A percentile compares a stretch with the other conserved stretches of the same genome.
Evolutionary conservation across 1,139 yeast species (phyloP).

Genomic region (Fermentozyma sake): DNA sequence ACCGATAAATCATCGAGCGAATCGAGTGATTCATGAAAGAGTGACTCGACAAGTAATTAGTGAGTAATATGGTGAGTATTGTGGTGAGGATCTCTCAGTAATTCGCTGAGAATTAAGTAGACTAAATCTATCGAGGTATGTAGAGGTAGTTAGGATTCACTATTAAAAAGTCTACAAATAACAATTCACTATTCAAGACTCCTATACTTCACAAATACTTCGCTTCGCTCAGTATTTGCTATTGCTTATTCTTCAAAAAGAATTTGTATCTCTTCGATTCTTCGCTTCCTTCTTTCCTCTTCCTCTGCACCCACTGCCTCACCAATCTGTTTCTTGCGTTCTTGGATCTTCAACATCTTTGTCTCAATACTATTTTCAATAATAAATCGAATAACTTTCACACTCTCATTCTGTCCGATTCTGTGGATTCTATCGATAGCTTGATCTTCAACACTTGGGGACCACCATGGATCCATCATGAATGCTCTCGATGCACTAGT

Average conservation of each 20-base stretch:
- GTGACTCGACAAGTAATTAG: too few relatives aligned
- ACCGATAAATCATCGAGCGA: neutral
- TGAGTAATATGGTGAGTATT: too few relatives aligned
- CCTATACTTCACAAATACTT: too few relatives aligned
- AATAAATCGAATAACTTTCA: constrained; percentile 75
- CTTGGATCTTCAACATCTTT: constrained; percentile 84
- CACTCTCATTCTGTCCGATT: constrained; percentile 76
- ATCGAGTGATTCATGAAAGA: neutral
- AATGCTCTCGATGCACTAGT: constrained; percentile 84
- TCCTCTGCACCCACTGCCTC: constrained; percentile 81
- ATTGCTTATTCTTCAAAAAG: constrained; percentile 62
- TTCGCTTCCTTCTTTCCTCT: constrained; percentile 64
- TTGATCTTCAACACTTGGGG: constrained; percentile 89
- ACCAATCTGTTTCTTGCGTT: constrained; percentile 78
- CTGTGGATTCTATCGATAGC: constrained; percentile 94
- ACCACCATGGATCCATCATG: constrained; percentile 99
- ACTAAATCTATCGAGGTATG: too few relatives aligned
- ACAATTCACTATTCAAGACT: neutral
- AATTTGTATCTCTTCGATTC: constrained; percentile 78
- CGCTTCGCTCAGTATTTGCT: too few relatives aligned
- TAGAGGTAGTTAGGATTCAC: too few relatives aligned
- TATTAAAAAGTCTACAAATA: neutral
- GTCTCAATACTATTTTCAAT: constrained; percentile 86
- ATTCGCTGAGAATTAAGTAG: too few relatives aligned
- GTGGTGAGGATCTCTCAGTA: too few relatives aligned